These are phyloP conservation scores for Debaryomyces nepalensis DNA, from an alignment of 1,139 yeast species.

Conservation along the genomic window DNA sequence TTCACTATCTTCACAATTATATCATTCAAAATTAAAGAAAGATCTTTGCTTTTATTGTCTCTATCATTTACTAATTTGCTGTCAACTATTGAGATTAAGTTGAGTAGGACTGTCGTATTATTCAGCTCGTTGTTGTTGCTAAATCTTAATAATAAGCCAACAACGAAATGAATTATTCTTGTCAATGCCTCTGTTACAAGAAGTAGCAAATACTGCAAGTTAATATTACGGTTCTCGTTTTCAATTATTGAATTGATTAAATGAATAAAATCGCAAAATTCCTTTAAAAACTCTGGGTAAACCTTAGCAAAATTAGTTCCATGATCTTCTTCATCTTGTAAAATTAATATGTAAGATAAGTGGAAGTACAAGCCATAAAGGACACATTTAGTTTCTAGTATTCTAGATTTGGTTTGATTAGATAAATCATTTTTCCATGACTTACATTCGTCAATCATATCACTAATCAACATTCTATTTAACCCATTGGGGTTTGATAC, in stretches of 20 bases:
- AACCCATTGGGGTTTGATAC: conserved; percentile 30
- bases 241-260: conserved; percentile 18
- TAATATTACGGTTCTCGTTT: conserved; percentile 13
- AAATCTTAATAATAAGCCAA: conserved; percentile 41
- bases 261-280: conserved; percentile 19
- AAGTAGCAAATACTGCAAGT: conserved; percentile 32
- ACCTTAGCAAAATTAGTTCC: conserved; percentile 26
- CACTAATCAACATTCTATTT: conserved; percentile 29
- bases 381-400: conserved; percentile 33
- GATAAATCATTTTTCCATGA: conserved; percentile 32
- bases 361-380: conserved; percentile 38
- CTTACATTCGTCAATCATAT: conserved; percentile 30
- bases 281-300: conserved; percentile 12
- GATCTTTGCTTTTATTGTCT: background rate
- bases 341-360: conserved; percentile 34
- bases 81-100: background rate
- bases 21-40: background rate
- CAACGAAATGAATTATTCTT: conserved; percentile 38
- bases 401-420: conserved; percentile 21
- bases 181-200: conserved; percentile 39
- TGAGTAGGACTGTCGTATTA: background rate
- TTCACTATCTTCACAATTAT: conserved; percentile 25
- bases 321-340: conserved; percentile 42
- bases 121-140: conserved; percentile 18
- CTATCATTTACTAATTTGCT: background rate